These are phyloP conservation scores for Catharanthus roseus DNA, from an alignment of 257 asterid genomes.

Conservation along the genomic window DNA sequence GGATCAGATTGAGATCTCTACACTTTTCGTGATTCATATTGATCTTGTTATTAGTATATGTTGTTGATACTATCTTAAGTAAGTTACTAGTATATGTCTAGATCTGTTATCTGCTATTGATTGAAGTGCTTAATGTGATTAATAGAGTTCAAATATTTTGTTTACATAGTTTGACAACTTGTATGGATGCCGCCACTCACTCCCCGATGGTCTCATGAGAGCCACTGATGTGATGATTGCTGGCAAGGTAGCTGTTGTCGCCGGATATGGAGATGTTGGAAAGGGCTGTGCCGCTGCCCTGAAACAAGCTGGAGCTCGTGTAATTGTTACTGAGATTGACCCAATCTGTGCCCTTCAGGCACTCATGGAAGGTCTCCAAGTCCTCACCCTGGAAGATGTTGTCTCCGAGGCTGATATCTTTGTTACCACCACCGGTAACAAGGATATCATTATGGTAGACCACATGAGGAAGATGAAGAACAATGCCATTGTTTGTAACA, in stretches of 20 bases:
- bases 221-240: conserved; percentile 69
- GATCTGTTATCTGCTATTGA: background rate
- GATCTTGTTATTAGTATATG: background rate
- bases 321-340: conserved; percentile 54
- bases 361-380: conserved; percentile 57
- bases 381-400: conserved; percentile 49
- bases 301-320: conserved; percentile 61
- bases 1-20: background rate
- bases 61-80: background rate
- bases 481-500: conserved; percentile 66
- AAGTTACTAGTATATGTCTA: background rate
- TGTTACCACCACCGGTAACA: conserved; percentile 69
- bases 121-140: too few species aligned
- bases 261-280: conserved; percentile 58
- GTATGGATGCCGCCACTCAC: conserved; percentile 66
- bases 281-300: conserved; percentile 62
- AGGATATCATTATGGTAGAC: conserved; percentile 52
- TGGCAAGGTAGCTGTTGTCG: conserved; percentile 47
- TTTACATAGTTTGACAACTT: conserved; percentile 48
- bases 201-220: conserved; percentile 59
- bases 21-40: background rate
- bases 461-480: conserved; percentile 63
- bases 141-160: too few species aligned
- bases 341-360: conserved; percentile 68
- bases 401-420: conserved; percentile 50